A percentile compares a stretch with the other conserved stretches of the same genome.
Conservation (phyloP, 2,329 filamentous ascomycete species). For the Colletotrichum magnum region DNA sequence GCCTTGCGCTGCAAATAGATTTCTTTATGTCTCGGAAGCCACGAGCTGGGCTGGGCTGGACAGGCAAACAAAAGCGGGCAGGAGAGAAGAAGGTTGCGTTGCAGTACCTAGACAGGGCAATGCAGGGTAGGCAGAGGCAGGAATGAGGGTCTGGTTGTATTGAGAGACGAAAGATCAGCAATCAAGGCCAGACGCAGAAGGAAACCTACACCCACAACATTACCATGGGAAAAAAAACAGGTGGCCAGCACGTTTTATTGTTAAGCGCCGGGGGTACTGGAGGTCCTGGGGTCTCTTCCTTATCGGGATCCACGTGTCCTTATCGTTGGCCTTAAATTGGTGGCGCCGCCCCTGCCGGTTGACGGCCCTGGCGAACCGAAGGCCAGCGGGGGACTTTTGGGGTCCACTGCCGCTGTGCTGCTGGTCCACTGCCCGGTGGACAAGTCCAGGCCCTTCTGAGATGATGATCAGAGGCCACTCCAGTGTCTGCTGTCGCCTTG, state of each 20-base stretch:
- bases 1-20: slow-evolving; percentile 4
- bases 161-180: background rate
- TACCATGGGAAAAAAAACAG: background rate
- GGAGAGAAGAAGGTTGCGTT: background rate
- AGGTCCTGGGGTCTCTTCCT: slow-evolving; percentile 1
- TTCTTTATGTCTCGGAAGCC: slow-evolving; percentile 5
- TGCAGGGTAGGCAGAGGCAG: background rate
- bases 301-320: slow-evolving; percentile 40
- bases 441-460: slow-evolving; percentile 2
- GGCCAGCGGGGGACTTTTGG: background rate
- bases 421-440: slow-evolving; percentile 5
- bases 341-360: slow-evolving; percentile 24
- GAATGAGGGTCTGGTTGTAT: background rate
- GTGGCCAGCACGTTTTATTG: slow-evolving; percentile 1
- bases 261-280: slow-evolving; percentile 8
- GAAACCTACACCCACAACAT: background rate
- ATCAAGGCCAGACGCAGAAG: background rate
- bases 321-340: slow-evolving; percentile 27
- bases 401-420: slow-evolving; percentile 15
- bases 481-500: background rate
- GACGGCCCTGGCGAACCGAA: slow-evolving; percentile 29
- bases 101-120: background rate
- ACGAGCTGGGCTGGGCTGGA: background rate
- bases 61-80: background rate
- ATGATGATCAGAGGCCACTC: no score